These are phyloP conservation scores for Aethionema arabicum DNA, from an alignment of 345 rosid species.

Conservation along the genomic window DNA sequence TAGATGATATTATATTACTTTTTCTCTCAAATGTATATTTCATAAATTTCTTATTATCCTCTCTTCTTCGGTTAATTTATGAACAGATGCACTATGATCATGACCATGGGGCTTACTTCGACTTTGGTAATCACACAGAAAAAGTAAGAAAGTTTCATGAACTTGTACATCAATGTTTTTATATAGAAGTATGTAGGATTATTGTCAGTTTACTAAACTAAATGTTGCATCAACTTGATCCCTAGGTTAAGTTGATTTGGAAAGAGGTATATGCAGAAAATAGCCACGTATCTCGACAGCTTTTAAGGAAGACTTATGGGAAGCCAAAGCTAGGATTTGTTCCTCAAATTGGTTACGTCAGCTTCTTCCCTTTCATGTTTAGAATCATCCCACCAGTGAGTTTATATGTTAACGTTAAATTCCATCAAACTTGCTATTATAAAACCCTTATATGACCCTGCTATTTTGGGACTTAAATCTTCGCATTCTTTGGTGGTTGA, in stretches of 20 bases:
- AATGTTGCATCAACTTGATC: constrained; percentile 9
- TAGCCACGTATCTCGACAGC: constrained; percentile 58
- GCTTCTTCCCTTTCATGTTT: constrained; percentile 90
- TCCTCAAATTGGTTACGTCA: constrained; percentile 90
- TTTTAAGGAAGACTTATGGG: constrained; percentile 67
- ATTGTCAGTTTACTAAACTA: constrained; percentile 5
- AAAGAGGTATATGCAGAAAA: constrained; percentile 56
- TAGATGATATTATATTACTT: neutral
- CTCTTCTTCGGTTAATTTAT: constrained; percentile 9
- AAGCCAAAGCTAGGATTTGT: constrained; percentile 66
- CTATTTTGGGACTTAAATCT: neutral
- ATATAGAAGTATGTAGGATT: constrained; percentile 7
- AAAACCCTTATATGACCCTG: constrained; percentile 2
- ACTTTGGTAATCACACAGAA: constrained; percentile 95
- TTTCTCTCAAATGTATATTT: neutral
- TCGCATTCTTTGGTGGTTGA: constrained; percentile 1
- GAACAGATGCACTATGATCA: constrained; percentile 86
- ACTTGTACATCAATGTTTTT: neutral
- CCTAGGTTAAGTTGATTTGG: constrained; percentile 81
- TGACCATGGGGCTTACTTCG: constrained; percentile 76
- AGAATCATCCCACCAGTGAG: constrained; percentile 90
- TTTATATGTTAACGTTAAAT: constrained; percentile 16
- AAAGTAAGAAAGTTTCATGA: constrained; percentile 51
- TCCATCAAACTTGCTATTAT: constrained; percentile 1
- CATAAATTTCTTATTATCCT: neutral